Conservation (phyloP, 1,139 yeast species). For the Meyerozyma carpophila region DNA sequence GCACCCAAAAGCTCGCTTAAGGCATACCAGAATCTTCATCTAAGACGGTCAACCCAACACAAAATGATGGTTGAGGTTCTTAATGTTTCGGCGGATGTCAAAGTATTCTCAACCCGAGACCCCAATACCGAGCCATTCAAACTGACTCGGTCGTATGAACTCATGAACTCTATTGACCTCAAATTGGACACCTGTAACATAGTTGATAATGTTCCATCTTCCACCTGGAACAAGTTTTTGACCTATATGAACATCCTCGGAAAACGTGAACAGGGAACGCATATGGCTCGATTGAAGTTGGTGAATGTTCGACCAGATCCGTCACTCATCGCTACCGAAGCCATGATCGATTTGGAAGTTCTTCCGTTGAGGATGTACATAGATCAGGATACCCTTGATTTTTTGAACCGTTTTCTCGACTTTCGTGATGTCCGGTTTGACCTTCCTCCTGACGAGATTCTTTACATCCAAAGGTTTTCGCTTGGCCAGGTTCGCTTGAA, state of each 20-base stretch:
- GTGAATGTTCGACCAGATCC: slow-evolving; percentile 64
- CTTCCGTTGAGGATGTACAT: slow-evolving; percentile 78
- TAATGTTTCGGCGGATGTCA: slow-evolving; percentile 44
- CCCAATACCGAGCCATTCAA: slow-evolving; percentile 29
- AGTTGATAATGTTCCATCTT: slow-evolving; percentile 75
- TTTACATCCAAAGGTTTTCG: slow-evolving; percentile 65
- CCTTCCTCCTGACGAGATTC: slow-evolving; percentile 54
- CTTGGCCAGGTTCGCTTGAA: slow-evolving; percentile 59
- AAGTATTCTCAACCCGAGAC: slow-evolving; percentile 43
- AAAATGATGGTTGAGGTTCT: slow-evolving; percentile 58
- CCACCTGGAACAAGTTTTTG: slow-evolving; percentile 87
- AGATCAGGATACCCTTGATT: slow-evolving; percentile 91
- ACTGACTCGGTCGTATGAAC: slow-evolving; percentile 27
- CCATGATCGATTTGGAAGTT: slow-evolving; percentile 48
- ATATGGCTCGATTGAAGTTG: slow-evolving; percentile 53
- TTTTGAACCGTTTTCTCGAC: slow-evolving; percentile 70
- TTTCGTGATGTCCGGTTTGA: slow-evolving; percentile 71
- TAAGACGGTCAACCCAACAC: slow-evolving; percentile 60
- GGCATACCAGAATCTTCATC: slow-evolving; percentile 40
- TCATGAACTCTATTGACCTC: slow-evolving; percentile 43
- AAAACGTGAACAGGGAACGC: slow-evolving; percentile 63
- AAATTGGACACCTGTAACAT: slow-evolving; percentile 52
- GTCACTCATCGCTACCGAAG: slow-evolving; percentile 63
- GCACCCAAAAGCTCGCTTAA: slow-evolving; percentile 7
- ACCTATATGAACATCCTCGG: slow-evolving; percentile 66